Base-by-base conservation (phyloP, 306 rosid species). In the Hylodesmum podocarpum region DNA sequence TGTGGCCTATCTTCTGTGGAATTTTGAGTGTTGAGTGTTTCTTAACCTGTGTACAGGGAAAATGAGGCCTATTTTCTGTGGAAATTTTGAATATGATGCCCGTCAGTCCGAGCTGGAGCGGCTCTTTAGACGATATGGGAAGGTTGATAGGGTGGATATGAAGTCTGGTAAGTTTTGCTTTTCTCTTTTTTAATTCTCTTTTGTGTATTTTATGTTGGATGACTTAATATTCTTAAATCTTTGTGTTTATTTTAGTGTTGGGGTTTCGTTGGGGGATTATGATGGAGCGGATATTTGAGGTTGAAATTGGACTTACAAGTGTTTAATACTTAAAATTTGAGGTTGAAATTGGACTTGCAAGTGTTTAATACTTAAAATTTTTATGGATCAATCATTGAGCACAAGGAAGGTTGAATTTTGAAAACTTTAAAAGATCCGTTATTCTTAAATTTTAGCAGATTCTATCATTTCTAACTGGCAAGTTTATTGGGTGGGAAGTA, bases 71-170 rank as follows among this genome's bases (percentile, higher is more conserved):
- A 89, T 96, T 36, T 96, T 96, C 86, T 91, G 97, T 67, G 99
- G 98, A 54, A 93, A 96, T 80, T 93, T 96, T 67, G 98, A 92
- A 77, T 88, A 91, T 82, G 97, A 96, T 58, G 93, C 94, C 33
- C 88, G 97, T 57, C 96, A 89, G 84, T 85, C 93, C n/a, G 99
- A 96, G 66, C 80, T 96, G 88, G 98, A 96, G 83, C 85, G 96
- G 70, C 98, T 96, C 71, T 96, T 96, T 76, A 84, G 86, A 78
- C 84, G 91, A 87, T 96, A 96, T 72, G 99, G 99, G 72, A 92
- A 87, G 85, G 98, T 96, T 83, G 99, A 96, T 76, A 86, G 98
- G 86, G 99, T 96, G 84, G 99, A 96, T 88, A 92, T 96, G 98
- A 96, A 96, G 86, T 89, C 99, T 76, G 99, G 99, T 96, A 84